Conservation (phyloP, 352 stramenopile species). For the Globisporangium solare region DNA sequence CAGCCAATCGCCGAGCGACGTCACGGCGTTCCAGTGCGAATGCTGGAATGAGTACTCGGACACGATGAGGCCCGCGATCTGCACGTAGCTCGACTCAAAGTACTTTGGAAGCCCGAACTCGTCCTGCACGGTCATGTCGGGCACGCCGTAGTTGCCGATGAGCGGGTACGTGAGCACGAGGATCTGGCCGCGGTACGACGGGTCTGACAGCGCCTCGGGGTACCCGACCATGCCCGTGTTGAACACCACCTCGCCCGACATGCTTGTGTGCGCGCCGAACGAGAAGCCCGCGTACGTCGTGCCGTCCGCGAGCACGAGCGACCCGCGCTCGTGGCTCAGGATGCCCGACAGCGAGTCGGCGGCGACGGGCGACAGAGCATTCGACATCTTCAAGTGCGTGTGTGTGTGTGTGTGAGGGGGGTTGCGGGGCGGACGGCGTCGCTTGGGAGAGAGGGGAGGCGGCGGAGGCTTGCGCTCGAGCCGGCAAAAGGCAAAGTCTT, state of each 20-base stretch:
- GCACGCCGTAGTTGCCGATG: conserved; percentile 96
- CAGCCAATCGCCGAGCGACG: conserved; percentile 91
- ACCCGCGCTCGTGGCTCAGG: conserved; percentile 54
- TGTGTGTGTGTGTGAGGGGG: conserved; percentile 6
- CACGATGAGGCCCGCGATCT: conserved; percentile 92
- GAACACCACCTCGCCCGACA: conserved; percentile 91
- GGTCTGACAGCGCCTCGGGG: conserved; percentile 95
- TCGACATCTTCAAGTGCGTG: no score
- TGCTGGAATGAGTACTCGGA: conserved; percentile 90
- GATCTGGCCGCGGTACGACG: conserved; percentile 96
- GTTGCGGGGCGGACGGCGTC: conserved; percentile 12
- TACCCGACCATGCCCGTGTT: conserved; percentile 99
- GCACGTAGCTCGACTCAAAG: conserved; percentile 92
- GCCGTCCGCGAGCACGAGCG: conserved; percentile 82
- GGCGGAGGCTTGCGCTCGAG: conserved; percentile 22
- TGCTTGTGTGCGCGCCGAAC: conserved; percentile 80
- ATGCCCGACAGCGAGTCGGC: conserved; percentile 31
- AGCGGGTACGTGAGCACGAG: conserved; percentile 94
- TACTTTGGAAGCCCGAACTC: conserved; percentile 76
- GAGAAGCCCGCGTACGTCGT: conserved; percentile 71
- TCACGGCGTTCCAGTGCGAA: conserved; percentile 92
- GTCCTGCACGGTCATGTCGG: conserved; percentile 74
- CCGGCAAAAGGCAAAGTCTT: conserved; percentile 43
- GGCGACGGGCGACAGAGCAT: conserved; percentile 40
- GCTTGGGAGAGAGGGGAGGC: conserved; percentile 17